Base-by-base conservation (phyloP, 306 rosid species). In the Senna tora region DNA sequence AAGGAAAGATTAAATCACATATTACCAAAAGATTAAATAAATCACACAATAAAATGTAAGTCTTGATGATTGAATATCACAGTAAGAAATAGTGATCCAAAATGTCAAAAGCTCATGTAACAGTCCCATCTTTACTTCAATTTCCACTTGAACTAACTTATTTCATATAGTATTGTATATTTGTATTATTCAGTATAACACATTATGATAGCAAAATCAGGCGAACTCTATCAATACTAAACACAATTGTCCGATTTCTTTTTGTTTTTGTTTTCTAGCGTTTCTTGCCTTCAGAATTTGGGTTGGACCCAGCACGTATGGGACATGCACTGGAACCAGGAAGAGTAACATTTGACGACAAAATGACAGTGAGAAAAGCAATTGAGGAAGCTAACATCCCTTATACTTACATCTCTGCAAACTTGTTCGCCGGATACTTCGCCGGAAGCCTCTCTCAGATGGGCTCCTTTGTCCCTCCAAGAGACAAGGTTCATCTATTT, bases 231-330 rank as follows among this genome's bases (percentile, higher is more conserved):
- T 36, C 5, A 10, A 2, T 17, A 4, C 66, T 60, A 60, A 34
- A 17, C 7, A 16, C 33, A 16, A 60, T 16, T 16, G 47, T 45
- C 16, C 46, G 14, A 17, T 67, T 13, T 3, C n/a, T 14, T 38
- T 1, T 13, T 45, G 19, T 0, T 39, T 61, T 5, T 1, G 2
- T 38, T 9, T 7, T 63, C 25, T 15, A 92, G 98, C 95, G 98
- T 67, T 93, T 90, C 58, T 50, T 93, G 34, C 98, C 98, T 15
- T 93, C 98, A 13, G 98, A 93, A 66, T 93, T 90, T 22, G 98
- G 98, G 1, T 71, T 89, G 32, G 98, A 93, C 64, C 94, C 97
- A 13, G 83, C 92, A 41, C 81, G 74, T 0, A 89, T 93, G 98
- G 87, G 80, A 12, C 72, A 93, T 66, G 98, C 97, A 19, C 81